These are phyloP conservation scores for Pisolithus tinctorius DNA, from an alignment of 768 basidiomycete genomes.

Conservation along the genomic window DNA sequence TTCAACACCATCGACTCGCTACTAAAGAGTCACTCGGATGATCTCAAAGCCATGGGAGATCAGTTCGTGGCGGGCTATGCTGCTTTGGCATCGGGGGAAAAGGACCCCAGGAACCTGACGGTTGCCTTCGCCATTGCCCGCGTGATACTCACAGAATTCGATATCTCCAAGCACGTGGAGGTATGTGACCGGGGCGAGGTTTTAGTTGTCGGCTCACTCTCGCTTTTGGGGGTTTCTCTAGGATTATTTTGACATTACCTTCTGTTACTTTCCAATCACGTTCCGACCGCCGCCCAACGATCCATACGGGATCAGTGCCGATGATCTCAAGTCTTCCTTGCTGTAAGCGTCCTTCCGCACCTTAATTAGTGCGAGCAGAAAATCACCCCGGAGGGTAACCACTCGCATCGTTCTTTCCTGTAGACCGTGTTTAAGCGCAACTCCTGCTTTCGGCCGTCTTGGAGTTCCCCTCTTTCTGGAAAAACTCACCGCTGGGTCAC, in stretches of 20 bases:
- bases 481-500: conserved; percentile 79
- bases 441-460: conserved; percentile 73
- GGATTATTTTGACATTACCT: conserved; percentile 91
- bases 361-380: background rate
- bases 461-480: conserved; percentile 89
- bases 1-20: conserved; percentile 78
- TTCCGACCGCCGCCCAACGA: conserved; percentile 93
- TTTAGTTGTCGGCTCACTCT: background rate
- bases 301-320: conserved; percentile 85
- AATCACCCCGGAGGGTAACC: no score
- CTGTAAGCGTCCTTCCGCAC: conserved; percentile 36
- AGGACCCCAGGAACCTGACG: conserved; percentile 92
- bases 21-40: conserved; percentile 29
- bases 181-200: conserved; percentile 35
- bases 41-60: conserved; percentile 63
- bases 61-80: conserved; percentile 75
- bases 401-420: background rate
- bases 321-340: conserved; percentile 72
- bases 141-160: conserved; percentile 86
- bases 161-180: conserved; percentile 68
- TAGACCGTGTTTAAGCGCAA: conserved; percentile 69
- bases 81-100: conserved; percentile 85
- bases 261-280: conserved; percentile 98
- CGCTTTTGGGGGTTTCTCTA: conserved; percentile 23
- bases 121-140: conserved; percentile 83